Conservation (phyloP, 306 rosid genomes). For the Ammopiptanthus mongolicus region DNA sequence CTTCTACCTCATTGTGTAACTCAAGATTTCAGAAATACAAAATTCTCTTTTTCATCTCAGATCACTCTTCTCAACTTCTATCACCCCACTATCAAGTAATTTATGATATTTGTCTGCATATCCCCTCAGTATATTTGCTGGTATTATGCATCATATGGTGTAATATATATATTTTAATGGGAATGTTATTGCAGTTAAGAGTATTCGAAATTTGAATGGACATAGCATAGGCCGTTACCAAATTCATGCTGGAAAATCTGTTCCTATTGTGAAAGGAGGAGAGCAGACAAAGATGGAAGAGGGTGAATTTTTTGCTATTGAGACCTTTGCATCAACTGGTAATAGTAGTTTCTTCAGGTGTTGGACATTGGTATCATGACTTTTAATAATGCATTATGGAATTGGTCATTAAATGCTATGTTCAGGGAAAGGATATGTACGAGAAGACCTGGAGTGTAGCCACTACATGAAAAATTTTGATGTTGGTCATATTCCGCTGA, state of each 20-base stretch:
- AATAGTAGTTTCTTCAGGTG: conserved; percentile 21
- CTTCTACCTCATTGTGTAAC: too few relatives aligned
- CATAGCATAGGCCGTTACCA: conserved; percentile 97
- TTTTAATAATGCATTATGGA: conserved; percentile 7
- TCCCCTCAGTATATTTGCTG: neutral
- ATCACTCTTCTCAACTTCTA: too few relatives aligned
- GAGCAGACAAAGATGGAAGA: conserved; percentile 99
- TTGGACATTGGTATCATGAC: neutral
- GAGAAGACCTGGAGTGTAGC: conserved; percentile 98
- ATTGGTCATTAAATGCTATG: conserved; percentile 14
- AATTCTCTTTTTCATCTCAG: too few relatives aligned
- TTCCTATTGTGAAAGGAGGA: conserved; percentile 97
- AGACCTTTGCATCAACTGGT: conserved; percentile 97
- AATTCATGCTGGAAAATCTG: conserved; percentile 92
- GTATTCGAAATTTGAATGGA: conserved; percentile 94
- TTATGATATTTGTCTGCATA: neutral
- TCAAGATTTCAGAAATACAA: too few relatives aligned
- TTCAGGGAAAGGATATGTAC: conserved; percentile 89
- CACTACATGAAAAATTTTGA: conserved; percentile 97
- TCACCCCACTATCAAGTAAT: neutral
- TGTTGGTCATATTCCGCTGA: conserved; percentile 82
- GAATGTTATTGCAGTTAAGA: conserved; percentile 63
- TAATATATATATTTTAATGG: conserved; percentile 9
- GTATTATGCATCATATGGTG: neutral
- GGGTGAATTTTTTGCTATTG: conserved; percentile 97